Evolutionary conservation across 2,329 filamentous ascomycete species (phyloP), one percentile per base, ranked within the genome.

Genomic region (Pseudohalonectria lignicola): DNA sequence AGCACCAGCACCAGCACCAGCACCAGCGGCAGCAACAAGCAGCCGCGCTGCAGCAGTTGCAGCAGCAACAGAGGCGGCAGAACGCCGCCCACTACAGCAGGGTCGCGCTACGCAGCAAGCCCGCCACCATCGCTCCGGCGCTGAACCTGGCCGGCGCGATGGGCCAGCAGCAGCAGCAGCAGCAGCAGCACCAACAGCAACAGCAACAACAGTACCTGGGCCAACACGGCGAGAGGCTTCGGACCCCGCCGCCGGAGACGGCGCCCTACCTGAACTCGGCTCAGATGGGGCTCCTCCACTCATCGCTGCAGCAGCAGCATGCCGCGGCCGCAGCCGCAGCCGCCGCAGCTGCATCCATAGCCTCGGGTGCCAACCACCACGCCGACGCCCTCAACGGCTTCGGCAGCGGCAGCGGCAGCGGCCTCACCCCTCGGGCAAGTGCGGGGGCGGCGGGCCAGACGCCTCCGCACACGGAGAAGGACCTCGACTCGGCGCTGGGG

Each of bases 181-280:
- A n/a, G 35, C 35, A 20, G 26, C 35, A 8, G 16, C n/a, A n/a
- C n/a, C n/a, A n/a, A n/a, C n/a, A n/a, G n/a, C n/a, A n/a, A n/a
- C n/a, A n/a, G n/a, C n/a, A 20, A 9, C 26, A 19, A 10, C 35
- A 28, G 15, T 25, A 37, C 15, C 29, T 37, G 26, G 35, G 34
- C 16, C 23, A 25, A 47, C 47, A 43, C 26, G 49, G 48, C 28
- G 45, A 61, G 17, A 54, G 59, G 16, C 50, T 57, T 20, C 56
- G 62, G 31, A 76, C 71, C 15, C 70, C 71, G n/a, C 71, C 71
- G 4, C 68, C 71, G 0, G 71, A 76, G 43, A 65, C 64, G 32
- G 49, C 60, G 16, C 59, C 61, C 2, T 64, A 48, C 32, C 41
- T 51, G 17, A 48, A 44, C 37, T 18, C 36, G 4, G 37, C 41